Conservation (phyloP, 2,329 filamentous ascomycete species). For the Aspergillus awamori region DNA sequence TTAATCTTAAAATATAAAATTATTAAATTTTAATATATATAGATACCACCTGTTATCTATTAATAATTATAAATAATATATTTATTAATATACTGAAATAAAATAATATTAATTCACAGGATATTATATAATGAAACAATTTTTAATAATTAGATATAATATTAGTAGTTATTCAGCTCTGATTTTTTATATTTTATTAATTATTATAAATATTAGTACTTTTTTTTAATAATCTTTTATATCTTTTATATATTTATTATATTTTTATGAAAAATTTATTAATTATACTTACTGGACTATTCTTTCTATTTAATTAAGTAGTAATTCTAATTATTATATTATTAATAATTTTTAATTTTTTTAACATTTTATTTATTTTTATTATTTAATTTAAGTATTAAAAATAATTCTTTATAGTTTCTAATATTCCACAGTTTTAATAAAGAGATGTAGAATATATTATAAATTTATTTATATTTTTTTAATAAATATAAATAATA, state of each 20-base stretch:
- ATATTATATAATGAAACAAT: neutral
- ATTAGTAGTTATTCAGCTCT: neutral
- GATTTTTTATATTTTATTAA: neutral
- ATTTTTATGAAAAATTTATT: conserved; percentile 7
- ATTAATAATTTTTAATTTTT: neutral
- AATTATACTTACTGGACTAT: conserved; percentile 1
- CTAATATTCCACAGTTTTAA: neutral
- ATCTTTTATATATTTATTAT: neutral
- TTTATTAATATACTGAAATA: neutral
- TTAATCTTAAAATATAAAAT: too few relatives aligned
- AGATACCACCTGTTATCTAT: too few relatives aligned
- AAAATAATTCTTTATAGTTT: neutral
- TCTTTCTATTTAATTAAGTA: neutral
- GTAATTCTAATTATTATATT: neutral
- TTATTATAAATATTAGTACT: neutral
- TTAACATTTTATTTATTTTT: neutral
- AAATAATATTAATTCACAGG: neutral
- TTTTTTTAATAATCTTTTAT: neutral
- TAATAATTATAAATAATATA: too few relatives aligned
- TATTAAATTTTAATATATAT: too few relatives aligned
- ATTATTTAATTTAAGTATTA: neutral
- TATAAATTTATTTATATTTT: conserved; percentile 3
- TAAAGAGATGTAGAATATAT: neutral
- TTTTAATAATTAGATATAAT: neutral
- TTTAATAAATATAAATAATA: neutral